These are phyloP conservation scores for Piper betle DNA, from an alignment of 164 flowering plant species.

Conservation along the genomic window DNA sequence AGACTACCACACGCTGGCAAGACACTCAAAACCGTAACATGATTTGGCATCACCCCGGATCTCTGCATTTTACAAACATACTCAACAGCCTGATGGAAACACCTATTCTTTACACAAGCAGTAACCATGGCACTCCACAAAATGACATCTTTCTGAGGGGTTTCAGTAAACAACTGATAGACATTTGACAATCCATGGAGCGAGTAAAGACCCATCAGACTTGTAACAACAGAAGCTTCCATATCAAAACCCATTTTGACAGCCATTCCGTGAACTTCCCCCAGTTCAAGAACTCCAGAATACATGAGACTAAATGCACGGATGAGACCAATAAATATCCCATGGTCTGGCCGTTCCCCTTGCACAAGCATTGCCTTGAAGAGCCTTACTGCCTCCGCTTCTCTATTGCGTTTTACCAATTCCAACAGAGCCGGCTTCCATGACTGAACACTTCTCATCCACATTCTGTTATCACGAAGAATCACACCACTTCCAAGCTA, in stretches of 20 bases:
- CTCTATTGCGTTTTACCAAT: conserved; percentile 15
- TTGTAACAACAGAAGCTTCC: conserved; percentile 29
- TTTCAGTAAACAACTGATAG: conserved; percentile 23
- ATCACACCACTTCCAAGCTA: too few species aligned
- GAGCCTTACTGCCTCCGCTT: conserved; percentile 19
- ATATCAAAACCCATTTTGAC: conserved; percentile 34
- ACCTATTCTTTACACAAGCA: conserved; percentile 28
- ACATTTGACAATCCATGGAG: conserved; percentile 14
- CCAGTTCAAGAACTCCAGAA: conserved; percentile 4
- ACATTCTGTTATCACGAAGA: neutral
- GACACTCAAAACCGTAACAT: conserved; percentile 33
- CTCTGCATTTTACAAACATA: conserved; percentile 29
- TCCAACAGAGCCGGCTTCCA: conserved; percentile 21
- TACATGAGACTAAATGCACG: conserved; percentile 15
- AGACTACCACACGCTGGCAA: conserved; percentile 45
- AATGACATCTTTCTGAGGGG: conserved; percentile 34
- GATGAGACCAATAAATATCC: conserved; percentile 27
- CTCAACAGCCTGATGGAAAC: conserved; percentile 22
- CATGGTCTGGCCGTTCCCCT: conserved; percentile 27
- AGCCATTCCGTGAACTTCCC: conserved; percentile 27
- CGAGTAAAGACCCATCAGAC: conserved; percentile 36
- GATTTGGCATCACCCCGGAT: conserved; percentile 31
- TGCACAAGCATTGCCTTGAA: conserved; percentile 32
- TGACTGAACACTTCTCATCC: conserved; percentile 2
- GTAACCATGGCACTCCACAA: conserved; percentile 48